Evolutionary conservation across 164 flowering plant genomes (phyloP).

Genomic region (Liriodendron chinense): DNA sequence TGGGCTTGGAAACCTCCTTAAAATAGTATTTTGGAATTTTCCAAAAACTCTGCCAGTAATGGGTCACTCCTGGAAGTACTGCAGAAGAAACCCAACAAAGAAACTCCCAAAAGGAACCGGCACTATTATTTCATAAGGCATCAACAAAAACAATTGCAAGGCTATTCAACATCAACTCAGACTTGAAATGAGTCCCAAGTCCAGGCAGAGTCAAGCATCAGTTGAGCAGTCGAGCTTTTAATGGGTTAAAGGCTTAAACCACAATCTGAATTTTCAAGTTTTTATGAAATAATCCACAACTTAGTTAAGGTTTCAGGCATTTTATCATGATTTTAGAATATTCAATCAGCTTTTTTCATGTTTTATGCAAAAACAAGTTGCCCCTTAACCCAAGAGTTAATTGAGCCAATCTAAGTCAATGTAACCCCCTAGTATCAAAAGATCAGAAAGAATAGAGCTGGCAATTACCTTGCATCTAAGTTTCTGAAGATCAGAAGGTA

Average conservation of each 20-base stretch:
- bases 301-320: neutral
- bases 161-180: neutral
- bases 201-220: neutral
- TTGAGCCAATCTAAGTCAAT: too few relatives aligned
- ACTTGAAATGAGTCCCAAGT: neutral
- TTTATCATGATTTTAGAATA: neutral
- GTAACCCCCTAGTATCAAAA: neutral
- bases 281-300: neutral
- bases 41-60: too few relatives aligned
- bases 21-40: too few relatives aligned
- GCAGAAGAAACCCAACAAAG: too few relatives aligned
- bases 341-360: neutral
- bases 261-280: neutral
- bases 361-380: too few relatives aligned
- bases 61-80: too few relatives aligned
- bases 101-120: too few relatives aligned
- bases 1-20: too few relatives aligned
- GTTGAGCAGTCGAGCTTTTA: neutral
- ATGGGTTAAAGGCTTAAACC: neutral
- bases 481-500: constrained; percentile 93
- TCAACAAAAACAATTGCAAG: too few relatives aligned
- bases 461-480: constrained; percentile 90
- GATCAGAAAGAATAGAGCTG: neutral
- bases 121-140: too few relatives aligned
- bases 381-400: too few relatives aligned